phyloP scores from a whole-genome alignment of 345 rosid genomes.

The Crucihimalaya himalaica region DNA sequence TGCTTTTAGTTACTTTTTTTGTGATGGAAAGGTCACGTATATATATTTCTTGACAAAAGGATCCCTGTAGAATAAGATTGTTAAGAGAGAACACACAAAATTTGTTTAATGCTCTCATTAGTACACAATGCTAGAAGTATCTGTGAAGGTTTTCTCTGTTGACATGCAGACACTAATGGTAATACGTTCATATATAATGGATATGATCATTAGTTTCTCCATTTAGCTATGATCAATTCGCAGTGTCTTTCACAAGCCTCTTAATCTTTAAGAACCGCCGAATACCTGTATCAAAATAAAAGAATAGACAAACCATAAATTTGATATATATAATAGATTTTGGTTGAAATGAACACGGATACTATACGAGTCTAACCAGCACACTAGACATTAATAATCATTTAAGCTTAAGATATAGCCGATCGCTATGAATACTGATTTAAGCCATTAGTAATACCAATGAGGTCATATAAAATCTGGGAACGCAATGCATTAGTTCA shows the following conservation, averaged over 20 bases:
- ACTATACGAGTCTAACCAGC: neutral
- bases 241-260: constrained; percentile 15
- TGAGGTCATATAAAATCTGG: neutral
- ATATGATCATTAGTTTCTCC: neutral
- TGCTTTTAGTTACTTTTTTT: neutral
- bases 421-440: neutral
- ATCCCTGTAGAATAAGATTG: neutral
- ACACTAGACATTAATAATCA: neutral
- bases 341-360: neutral
- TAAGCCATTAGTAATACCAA: neutral
- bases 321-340: neutral
- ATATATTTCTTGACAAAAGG: neutral
- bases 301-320: neutral
- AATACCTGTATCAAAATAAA: constrained; percentile 49
- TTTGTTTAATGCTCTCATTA: neutral
- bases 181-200: neutral
- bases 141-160: constrained; percentile 4
- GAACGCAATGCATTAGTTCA: neutral
- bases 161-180: constrained; percentile 3
- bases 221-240: constrained; percentile 8
- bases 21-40: neutral
- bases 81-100: neutral
- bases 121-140: neutral
- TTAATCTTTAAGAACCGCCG: constrained; percentile 43
- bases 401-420: neutral